A percentile compares a stretch with the other conserved stretches of the same genome.
Evolutionary conservation across 306 rosid genomes (phyloP).

Genomic region (Canavalia gladiata): DNA sequence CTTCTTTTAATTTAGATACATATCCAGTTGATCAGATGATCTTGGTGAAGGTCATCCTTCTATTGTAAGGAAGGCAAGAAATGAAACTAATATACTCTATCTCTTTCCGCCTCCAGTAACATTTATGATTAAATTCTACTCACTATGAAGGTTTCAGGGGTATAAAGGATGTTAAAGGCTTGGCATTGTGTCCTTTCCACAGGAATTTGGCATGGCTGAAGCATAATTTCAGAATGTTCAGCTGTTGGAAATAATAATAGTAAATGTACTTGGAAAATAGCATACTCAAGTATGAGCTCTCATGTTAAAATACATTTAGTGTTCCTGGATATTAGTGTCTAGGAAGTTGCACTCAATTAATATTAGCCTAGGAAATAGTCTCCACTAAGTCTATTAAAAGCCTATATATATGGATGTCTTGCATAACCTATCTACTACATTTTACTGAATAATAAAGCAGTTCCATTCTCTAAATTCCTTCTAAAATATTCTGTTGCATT

Average conservation of each 20-base stretch:
- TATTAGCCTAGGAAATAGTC: background rate
- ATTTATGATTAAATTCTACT: slow-evolving; percentile 8
- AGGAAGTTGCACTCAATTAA: background rate
- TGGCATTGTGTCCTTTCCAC: background rate
- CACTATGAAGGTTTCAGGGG: slow-evolving; percentile 9
- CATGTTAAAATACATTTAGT: too few relatives aligned
- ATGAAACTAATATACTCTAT: background rate
- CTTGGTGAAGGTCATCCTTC: background rate
- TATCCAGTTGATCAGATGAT: background rate
- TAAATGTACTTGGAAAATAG: background rate
- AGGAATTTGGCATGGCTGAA: background rate
- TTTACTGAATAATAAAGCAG: background rate
- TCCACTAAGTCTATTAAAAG: background rate
- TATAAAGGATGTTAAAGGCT: slow-evolving; percentile 7
- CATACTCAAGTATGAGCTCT: too few relatives aligned
- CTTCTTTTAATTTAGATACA: slow-evolving; percentile 6
- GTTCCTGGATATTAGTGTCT: too few relatives aligned
- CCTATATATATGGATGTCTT: too few relatives aligned
- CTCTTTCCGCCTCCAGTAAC: slow-evolving; percentile 7
- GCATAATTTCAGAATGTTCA: background rate
- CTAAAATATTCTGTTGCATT: background rate
- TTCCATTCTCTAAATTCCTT: background rate
- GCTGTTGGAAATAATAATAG: background rate
- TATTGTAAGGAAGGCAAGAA: background rate
- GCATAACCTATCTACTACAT: background rate